These are phyloP conservation scores for Fomitopsis pinicola DNA, from an alignment of 1,284 basidiomycete genomes.

Conservation along the genomic window DNA sequence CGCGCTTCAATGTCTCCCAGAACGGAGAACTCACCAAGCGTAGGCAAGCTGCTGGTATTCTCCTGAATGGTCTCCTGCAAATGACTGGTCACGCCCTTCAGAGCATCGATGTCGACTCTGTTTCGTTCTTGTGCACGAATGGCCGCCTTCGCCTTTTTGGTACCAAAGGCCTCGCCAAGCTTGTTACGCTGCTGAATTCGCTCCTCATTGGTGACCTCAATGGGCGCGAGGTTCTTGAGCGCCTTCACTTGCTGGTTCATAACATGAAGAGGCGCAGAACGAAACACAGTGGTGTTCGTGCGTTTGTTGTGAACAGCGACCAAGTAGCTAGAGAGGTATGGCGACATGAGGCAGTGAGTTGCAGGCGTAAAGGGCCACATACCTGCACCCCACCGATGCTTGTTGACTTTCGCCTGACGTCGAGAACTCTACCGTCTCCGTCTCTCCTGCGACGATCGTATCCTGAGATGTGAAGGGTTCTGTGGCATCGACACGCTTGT, in stretches of 20 bases:
- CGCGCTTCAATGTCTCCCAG: not conserved
- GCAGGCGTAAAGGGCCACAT: conserved; percentile 22
- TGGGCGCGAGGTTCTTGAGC: conserved; percentile 63
- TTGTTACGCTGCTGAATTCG: conserved; percentile 64
- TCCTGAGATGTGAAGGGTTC: conserved; percentile 44
- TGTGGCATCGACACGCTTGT: conserved; percentile 18
- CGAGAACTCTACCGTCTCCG: conserved; percentile 60
- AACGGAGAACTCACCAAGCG: conserved; percentile 44
- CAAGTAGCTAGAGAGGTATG: conserved; percentile 45
- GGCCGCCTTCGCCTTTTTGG: conserved; percentile 84
- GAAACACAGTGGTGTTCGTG: conserved; percentile 63
- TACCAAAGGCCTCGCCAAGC: conserved; percentile 91
- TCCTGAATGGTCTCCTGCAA: conserved; percentile 79
- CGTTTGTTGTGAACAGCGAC: conserved; percentile 69
- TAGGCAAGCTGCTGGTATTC: conserved; percentile 63
- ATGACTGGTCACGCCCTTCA: conserved; percentile 76
- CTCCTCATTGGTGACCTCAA: conserved; percentile 45
- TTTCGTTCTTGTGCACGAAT: conserved; percentile 85
- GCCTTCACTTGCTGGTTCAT: conserved; percentile 79
- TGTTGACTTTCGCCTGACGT: conserved; percentile 39
- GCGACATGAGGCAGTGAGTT: not conserved
- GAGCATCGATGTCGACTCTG: conserved; percentile 80
- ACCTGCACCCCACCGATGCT: conserved; percentile 60
- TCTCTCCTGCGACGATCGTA: conserved; percentile 66
- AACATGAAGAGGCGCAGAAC: conserved; percentile 71